phyloP scores from a whole-genome alignment of 495 filamentous ascomycete species.

The Penicillium mononematosum region DNA sequence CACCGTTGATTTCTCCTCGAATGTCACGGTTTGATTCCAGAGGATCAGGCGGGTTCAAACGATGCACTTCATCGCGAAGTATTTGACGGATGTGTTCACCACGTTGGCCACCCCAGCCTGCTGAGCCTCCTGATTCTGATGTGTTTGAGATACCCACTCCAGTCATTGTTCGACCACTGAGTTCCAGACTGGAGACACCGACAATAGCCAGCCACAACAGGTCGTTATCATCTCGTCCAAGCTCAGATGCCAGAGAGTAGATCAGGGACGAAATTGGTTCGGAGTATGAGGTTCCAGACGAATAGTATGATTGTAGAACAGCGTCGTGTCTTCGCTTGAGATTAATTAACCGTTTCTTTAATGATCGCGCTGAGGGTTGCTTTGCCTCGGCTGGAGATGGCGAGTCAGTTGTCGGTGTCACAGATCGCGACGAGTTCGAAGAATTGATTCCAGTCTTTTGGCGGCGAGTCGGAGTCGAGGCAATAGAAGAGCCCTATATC shows the following conservation, averaged over 20 bases:
- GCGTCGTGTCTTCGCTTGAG: constrained; percentile 74
- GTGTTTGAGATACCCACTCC: constrained; percentile 72
- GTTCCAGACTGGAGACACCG: constrained; percentile 84
- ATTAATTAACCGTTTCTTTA: constrained; percentile 70
- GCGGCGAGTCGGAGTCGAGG: constrained; percentile 49
- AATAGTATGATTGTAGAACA: constrained; percentile 75
- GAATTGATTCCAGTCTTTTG: constrained; percentile 37
- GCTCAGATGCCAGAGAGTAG: constrained; percentile 90
- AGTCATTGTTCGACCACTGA: constrained; percentile 81
- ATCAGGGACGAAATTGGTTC: constrained; percentile 92
- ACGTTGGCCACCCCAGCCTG: constrained; percentile 79
- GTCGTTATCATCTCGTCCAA: constrained; percentile 95
- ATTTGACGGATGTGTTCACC: constrained; percentile 82
- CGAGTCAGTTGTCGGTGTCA: constrained; percentile 50
- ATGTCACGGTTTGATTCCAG: constrained; percentile 53
- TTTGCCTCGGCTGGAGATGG: constrained; percentile 58
- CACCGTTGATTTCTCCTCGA: constrained; percentile 60
- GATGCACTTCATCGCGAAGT: constrained; percentile 88
- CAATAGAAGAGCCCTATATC: constrained; percentile 57
- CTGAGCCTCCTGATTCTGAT: constrained; percentile 54
- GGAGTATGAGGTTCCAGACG: constrained; percentile 82
- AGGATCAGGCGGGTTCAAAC: constrained; percentile 82
- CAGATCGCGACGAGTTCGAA: constrained; percentile 48
- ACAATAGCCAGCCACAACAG: constrained; percentile 93
- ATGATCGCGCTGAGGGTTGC: constrained; percentile 61